Conservation (phyloP, 768 basidiomycete species). For the Mycena galericulata region DNA sequence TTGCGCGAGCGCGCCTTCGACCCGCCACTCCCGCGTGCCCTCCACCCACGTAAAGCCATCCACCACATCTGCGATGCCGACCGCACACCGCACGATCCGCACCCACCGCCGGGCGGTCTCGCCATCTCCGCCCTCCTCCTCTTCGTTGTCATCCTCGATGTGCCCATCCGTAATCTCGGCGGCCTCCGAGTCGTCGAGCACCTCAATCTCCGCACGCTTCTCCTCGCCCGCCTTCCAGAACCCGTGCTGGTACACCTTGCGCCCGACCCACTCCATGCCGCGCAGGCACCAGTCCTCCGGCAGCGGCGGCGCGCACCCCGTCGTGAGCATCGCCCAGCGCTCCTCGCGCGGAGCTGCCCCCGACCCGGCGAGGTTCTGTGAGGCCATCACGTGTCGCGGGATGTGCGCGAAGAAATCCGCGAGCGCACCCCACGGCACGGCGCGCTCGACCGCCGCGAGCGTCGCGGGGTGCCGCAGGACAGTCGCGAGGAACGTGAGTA, state of each 20-base stretch:
- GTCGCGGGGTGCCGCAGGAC: constrained; percentile 74
- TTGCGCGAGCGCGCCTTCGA: constrained; percentile 73
- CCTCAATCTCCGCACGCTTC: constrained; percentile 78
- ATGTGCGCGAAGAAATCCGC: constrained; percentile 70
- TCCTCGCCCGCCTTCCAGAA: constrained; percentile 91
- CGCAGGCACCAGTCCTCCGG: constrained; percentile 96
- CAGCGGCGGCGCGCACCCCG: constrained; percentile 75
- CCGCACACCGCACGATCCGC: constrained; percentile 75
- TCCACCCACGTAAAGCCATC: constrained; percentile 81
- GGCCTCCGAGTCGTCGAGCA: constrained; percentile 72
- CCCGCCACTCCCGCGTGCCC: constrained; percentile 69
- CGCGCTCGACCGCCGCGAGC: constrained; percentile 74
- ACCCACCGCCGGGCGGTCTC: constrained; percentile 77
- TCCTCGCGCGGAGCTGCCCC: constrained; percentile 53
- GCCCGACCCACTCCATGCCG: constrained; percentile 96
- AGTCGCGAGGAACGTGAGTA: constrained; percentile 91
- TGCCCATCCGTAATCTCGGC: constrained; percentile 77
- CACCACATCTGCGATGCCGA: constrained; percentile 75
- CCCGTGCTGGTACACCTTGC: constrained; percentile 91
- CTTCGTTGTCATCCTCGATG: constrained; percentile 83
- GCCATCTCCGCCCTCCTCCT: constrained; percentile 52
- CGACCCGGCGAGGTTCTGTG: constrained; percentile 54
- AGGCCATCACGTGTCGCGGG: constrained; percentile 63
- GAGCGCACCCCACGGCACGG: constrained; percentile 88
- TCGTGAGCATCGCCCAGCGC: constrained; percentile 76